Evolutionary conservation across 2,329 filamentous ascomycete species (phyloP).

Genomic region (Nemania abortiva): DNA sequence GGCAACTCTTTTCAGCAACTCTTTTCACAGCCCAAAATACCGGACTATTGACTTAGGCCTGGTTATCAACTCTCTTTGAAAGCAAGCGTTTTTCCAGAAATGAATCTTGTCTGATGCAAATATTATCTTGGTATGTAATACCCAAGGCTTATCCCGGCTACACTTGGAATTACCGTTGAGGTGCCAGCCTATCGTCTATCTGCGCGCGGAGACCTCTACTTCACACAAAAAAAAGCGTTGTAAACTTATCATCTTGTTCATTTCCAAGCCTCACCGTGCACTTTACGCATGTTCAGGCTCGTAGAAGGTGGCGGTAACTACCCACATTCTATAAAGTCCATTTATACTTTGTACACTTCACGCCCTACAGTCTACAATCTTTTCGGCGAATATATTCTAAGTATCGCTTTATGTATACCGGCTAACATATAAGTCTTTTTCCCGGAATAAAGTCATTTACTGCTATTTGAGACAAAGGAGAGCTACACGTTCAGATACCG

Average conservation of each 20-base stretch:
- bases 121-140: not conserved
- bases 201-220: not conserved
- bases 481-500: conserved; percentile 41
- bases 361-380: not conserved
- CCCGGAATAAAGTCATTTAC: not conserved
- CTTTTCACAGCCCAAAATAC: too few relatives aligned
- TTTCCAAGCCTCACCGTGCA: not conserved
- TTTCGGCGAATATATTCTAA: not conserved
- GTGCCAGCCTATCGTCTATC: not conserved
- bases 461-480: conserved; percentile 38
- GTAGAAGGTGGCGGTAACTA: not conserved
- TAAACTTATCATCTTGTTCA: not conserved
- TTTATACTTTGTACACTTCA: not conserved
- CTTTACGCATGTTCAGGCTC: not conserved
- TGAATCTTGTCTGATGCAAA: too few relatives aligned
- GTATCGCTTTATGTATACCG: not conserved
- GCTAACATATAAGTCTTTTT: not conserved
- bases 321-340: not conserved
- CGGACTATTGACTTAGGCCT: too few relatives aligned
- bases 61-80: too few relatives aligned
- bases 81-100: too few relatives aligned
- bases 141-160: not conserved
- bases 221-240: not conserved
- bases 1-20: too few relatives aligned
- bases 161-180: not conserved